Base-by-base conservation (phyloP, 2,329 filamentous ascomycete species). In the Arthrobotrys sphaeroides region DNA sequence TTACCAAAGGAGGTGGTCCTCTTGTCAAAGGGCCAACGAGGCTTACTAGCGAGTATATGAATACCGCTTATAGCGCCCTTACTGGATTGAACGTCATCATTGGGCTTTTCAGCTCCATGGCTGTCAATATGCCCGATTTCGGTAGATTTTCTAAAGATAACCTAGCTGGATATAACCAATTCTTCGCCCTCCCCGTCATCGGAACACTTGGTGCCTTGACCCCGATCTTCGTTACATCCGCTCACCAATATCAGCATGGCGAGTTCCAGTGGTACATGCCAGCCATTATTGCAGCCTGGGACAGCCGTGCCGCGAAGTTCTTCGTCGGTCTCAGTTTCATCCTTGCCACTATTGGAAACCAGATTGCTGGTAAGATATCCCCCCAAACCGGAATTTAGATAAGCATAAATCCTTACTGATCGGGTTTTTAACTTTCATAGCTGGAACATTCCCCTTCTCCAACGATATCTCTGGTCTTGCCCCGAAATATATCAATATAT, bases 381-480 rank as follows among this genome's bases (percentile, higher is more conserved):
- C 9, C 13, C 36, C 12, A 22, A 3, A 16, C 9, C 5, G 12
- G 4, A 20, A 20, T 5, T 6, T 33, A 55, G n/a, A n/a, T n/a
- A n/a, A n/a, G n/a, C n/a, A n/a, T n/a, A n/a, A n/a, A n/a, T n/a
- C n/a, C n/a, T 22, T 26, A 6, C 22, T 18, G 47, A 9, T 5
- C 38, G 18, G 18, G 20, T 20, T 20, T 26, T 6, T 84, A 85
- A 84, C 6, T 87, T 84, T 87, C 62, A 83, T 83, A 0, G 85
- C 85, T 2, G 88, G 88, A 79, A 83, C 82, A 0, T 83, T 88
- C 69, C 84, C 84, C 0, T 85, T 85, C 12, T 86, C 85, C 5
- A 88, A 87, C 73, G 86, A 88, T 78, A 79, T 87, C 62, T 85
- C 84, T 0, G 84, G 85, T 0, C 79, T 88, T 6, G 84, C 86